These are phyloP conservation scores for Lumnitzera littorea DNA, from an alignment of 345 rosid genomes.

Conservation along the genomic window DNA sequence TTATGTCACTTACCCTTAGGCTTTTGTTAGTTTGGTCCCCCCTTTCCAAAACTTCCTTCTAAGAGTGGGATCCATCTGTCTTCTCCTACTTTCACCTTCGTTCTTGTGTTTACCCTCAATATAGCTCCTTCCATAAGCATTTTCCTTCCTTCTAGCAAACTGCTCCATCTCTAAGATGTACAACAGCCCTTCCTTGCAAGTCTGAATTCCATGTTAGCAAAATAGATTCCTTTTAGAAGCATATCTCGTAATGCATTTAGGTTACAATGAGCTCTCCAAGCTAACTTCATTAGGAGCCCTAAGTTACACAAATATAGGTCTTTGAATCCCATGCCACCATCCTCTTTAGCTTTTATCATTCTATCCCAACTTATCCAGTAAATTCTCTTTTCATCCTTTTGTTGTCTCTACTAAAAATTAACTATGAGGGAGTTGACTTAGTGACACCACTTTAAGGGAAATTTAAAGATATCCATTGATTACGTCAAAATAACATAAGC, in stretches of 20 bases:
- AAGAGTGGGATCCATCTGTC: too few species aligned
- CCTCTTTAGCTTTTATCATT: neutral
- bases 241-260: neutral
- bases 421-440: neutral
- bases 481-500: too few species aligned
- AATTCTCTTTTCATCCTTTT: neutral
- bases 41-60: too few species aligned
- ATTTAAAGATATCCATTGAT: too few species aligned
- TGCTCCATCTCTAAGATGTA: neutral
- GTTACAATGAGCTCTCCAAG: too few species aligned
- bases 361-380: neutral
- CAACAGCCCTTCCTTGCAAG: neutral
- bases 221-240: neutral
- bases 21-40: too few species aligned
- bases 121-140: neutral
- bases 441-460: too few species aligned
- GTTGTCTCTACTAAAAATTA: neutral
- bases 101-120: neutral
- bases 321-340: neutral
- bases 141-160: neutral
- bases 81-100: neutral
- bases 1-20: too few species aligned
- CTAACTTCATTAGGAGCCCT: neutral
- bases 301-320: neutral
- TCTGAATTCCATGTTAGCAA: neutral